Conservation (phyloP, 768 basidiomycete species). For the Suillus hirtellus region DNA sequence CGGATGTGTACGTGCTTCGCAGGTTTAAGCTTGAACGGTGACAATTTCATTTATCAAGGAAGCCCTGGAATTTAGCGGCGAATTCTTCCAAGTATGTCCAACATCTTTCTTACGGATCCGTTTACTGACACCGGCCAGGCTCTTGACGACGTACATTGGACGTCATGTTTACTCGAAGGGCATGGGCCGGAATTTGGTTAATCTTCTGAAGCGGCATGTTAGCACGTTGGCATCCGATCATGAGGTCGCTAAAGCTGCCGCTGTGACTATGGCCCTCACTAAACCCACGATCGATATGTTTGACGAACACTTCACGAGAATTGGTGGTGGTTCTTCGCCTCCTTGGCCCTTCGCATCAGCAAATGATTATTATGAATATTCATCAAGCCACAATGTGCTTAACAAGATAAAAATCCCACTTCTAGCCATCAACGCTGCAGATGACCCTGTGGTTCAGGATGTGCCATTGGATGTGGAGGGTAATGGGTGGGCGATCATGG, state of each 20-base stretch:
- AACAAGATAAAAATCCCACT: constrained; percentile 67
- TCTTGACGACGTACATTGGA: constrained; percentile 55
- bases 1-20: constrained; percentile 61
- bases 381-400: constrained; percentile 63
- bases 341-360: constrained; percentile 49
- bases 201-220: constrained; percentile 53
- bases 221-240: constrained; percentile 51
- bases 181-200: constrained; percentile 74
- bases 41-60: constrained; percentile 13
- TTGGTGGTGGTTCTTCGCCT: constrained; percentile 68
- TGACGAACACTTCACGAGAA: constrained; percentile 63
- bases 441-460: constrained; percentile 73
- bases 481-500: constrained; percentile 58
- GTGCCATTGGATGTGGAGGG: constrained; percentile 58
- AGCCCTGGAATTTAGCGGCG: constrained; percentile 52
- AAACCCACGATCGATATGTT: constrained; percentile 57
- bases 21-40: constrained; percentile 14
- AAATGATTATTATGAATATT: constrained; percentile 48
- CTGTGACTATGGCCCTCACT: constrained; percentile 46
- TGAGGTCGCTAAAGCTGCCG: constrained; percentile 48
- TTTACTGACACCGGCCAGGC: constrained; percentile 37
- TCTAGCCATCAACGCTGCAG: constrained; percentile 71
- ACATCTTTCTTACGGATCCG: constrained; percentile 14
- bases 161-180: constrained; percentile 72
- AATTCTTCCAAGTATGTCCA: constrained; percentile 36